Evolutionary conservation across 345 rosid genomes (phyloP).

Genomic region (Eucalyptus cloeziana): DNA sequence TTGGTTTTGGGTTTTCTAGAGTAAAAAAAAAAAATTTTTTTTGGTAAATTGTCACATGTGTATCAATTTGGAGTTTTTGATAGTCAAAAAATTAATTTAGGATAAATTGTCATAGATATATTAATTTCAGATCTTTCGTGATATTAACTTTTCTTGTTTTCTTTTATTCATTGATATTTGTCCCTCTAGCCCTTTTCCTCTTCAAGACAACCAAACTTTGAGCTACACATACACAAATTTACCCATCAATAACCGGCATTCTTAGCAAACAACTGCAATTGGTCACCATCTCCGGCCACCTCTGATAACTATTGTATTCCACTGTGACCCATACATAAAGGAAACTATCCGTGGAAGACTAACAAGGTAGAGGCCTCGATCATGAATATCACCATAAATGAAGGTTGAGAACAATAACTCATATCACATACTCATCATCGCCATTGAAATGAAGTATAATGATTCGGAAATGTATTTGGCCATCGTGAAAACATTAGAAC

Average conservation of each 20-base stretch:
- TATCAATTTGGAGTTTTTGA: no score
- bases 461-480: not conserved
- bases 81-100: no score
- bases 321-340: not conserved
- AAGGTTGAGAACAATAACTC: not conserved
- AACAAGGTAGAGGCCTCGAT: not conserved
- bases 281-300: not conserved
- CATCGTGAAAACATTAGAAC: not conserved
- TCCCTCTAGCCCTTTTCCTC: no score
- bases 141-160: no score
- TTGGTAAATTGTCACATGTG: no score
- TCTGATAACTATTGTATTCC: not conserved
- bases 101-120: rapidly evolving
- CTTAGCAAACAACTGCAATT: not conserved
- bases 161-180: no score
- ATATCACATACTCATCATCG: not conserved
- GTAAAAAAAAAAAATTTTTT: no score
- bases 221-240: no score
- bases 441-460: not conserved
- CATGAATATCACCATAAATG: not conserved
- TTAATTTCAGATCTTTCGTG: no score
- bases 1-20: not conserved
- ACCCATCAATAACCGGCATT: not conserved
- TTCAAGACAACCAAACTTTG: no score
- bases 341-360: not conserved